Percentiles rank a stretch among this genome's conserved stretches.
phyloP scores from a whole-genome alignment of 2,329 filamentous ascomycete species.

The Colletotrichum chrysophilum region DNA sequence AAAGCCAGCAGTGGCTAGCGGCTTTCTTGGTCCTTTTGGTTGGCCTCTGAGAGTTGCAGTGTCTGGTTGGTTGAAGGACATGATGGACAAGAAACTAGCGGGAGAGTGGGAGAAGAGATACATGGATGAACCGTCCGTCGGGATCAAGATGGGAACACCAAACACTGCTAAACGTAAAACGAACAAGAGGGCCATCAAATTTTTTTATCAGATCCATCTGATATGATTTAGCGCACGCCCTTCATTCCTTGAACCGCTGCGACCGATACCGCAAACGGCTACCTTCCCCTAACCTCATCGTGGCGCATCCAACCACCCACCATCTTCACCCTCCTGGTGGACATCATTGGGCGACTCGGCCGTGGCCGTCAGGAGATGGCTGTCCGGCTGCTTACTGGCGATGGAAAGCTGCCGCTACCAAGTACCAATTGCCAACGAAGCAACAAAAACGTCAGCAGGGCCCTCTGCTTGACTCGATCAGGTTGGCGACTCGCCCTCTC shows the following conservation, averaged over 20 bases:
- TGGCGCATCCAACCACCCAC: conserved; percentile 6
- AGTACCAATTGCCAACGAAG: neutral
- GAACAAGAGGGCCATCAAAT: neutral
- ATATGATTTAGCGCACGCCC: conserved; percentile 14
- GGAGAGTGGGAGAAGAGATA: neutral
- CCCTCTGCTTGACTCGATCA: neutral
- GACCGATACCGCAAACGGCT: conserved; percentile 12
- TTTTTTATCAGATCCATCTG: conserved; percentile 23
- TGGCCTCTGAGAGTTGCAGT: neutral
- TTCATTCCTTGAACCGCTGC: neutral
- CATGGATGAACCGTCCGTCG: neutral
- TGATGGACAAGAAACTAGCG: neutral
- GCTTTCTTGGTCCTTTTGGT: neutral
- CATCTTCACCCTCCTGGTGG: neutral
- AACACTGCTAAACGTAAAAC: neutral
- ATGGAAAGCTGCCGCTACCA: neutral
- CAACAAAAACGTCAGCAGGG: neutral
- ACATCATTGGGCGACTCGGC: neutral
- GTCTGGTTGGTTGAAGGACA: neutral
- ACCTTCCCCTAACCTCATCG: neutral
- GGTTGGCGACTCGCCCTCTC: neutral
- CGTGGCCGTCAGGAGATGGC: neutral
- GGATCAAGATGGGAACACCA: neutral
- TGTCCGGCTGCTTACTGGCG: neutral
- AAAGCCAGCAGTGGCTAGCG: neutral